These are phyloP conservation scores for Ambrosia artemisiifolia DNA, from an alignment of 129 eudicot genomes.

Conservation along the genomic window DNA sequence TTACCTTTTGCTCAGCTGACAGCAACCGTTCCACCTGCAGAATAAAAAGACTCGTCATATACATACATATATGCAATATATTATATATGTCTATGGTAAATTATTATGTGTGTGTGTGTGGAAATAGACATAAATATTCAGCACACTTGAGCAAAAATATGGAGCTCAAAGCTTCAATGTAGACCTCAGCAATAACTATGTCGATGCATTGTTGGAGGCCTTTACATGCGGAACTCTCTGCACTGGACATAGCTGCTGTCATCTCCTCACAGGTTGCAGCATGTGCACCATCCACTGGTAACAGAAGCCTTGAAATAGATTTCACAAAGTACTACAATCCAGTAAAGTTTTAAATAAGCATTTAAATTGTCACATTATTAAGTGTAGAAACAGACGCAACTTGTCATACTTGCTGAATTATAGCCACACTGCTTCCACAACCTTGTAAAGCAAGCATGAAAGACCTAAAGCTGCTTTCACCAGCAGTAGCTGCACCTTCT, in stretches of 20 bases:
- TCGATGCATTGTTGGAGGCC: constrained; percentile 97
- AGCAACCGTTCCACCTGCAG: constrained; percentile 79
- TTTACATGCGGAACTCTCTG: constrained; percentile 76
- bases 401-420: constrained; percentile 80
- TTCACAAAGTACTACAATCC: constrained; percentile 67
- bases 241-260: constrained; percentile 81
- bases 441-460: constrained; percentile 93
- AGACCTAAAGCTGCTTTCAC: constrained; percentile 83
- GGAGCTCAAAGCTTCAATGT: not conserved
- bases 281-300: constrained; percentile 94
- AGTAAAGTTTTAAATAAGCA: not conserved
- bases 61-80: not conserved
- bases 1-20: constrained; percentile 77
- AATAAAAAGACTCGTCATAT: constrained; percentile 5
- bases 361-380: constrained; percentile 9
- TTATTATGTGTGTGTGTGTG: no score
- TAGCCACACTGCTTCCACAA: constrained; percentile 95
- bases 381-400: constrained; percentile 9
- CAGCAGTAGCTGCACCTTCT: constrained; percentile 88
- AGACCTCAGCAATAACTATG: constrained; percentile 83
- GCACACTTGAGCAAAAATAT: not conserved
- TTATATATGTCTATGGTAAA: not conserved
- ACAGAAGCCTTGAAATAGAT: constrained; percentile 73
- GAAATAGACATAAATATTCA: not conserved
- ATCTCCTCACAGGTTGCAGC: constrained; percentile 91